Evolutionary conservation across 2,329 filamentous ascomycete species (phyloP), one percentile per base, ranked within the genome.

Genomic region (Cordyceps militaris): DNA sequence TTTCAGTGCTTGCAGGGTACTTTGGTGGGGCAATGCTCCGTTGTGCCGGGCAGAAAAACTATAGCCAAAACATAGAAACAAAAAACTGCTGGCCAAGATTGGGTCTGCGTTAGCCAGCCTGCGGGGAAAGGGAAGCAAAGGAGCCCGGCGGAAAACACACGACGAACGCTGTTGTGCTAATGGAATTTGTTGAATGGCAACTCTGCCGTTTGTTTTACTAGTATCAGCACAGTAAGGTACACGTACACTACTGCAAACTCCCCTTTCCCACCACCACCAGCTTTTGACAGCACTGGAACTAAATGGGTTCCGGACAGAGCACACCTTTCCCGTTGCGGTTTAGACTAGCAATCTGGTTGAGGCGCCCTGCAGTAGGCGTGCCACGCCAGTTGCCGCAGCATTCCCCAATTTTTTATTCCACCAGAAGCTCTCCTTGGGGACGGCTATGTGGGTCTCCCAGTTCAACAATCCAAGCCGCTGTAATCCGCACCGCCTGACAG

Each of bases 301-400:
- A 38, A n/a, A 5, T 23, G 21, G 38, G 42, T 30, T 55, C 38
- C 52, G 42, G 42, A 36, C n/a, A 56, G 10, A 23, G 16, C 14
- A 13, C n/a, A 13, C 54, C 24, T 26, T 42, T 24, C 70, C 64
- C 0, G 16, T 61, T 64, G 58, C 38, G 66, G 71, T 7, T 60
- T 73, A 72, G 72, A 58, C 49, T 48, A 9, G 21, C 38, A 67
- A 73, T 74, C 75, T 77, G 73, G 74, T 76, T 76, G 74, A 76
- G 74, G 63, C 72, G 66, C 62, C 65, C 26, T 21, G 62, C 65
- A 67, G 63, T 36, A 50, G 36, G 54, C 43, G 63, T 64, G 61
- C 63, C 60, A 64, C 60, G 61, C 56, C 59, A 57, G 40, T 23
- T 38, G 43, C 47, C 56, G 51, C 47, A 46, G 38, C 52, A 36